These are phyloP conservation scores for Metarhizium sp. DNA, from an alignment of 2,329 filamentous ascomycete genomes.

Conservation along the genomic window DNA sequence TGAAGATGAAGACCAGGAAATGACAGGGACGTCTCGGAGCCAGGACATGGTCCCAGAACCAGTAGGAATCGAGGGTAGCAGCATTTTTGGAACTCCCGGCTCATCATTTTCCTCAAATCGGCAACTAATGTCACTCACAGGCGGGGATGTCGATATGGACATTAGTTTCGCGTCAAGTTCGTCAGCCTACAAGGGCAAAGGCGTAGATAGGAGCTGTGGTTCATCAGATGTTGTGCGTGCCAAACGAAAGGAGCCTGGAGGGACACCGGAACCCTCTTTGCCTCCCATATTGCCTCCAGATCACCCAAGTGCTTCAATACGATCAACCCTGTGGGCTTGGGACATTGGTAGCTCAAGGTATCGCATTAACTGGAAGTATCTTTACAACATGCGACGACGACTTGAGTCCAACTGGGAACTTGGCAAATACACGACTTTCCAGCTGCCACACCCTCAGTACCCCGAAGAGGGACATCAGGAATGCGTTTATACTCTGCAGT, in stretches of 20 bases:
- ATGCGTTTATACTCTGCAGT: conserved; percentile 93
- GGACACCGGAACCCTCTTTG: conserved; percentile 20
- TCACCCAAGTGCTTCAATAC: conserved; percentile 23
- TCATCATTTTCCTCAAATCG: conserved; percentile 22
- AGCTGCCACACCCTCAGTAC: conserved; percentile 75
- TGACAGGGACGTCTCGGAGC: conserved; percentile 29
- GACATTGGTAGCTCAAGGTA: conserved; percentile 38
- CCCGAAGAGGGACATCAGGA: conserved; percentile 78
- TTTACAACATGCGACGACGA: conserved; percentile 78
- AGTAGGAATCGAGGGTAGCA: conserved; percentile 10
- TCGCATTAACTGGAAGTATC: conserved; percentile 82
- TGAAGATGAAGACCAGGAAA: conserved; percentile 39
- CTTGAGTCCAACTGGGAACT: conserved; percentile 89
- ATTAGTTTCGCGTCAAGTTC: conserved; percentile 8
- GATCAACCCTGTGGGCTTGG: conserved; percentile 42
- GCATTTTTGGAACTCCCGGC: conserved; percentile 25
- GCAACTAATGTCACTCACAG: conserved; percentile 11
- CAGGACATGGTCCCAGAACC: conserved; percentile 14
- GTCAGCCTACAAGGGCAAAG: conserved; percentile 15
- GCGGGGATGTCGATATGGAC: conserved; percentile 22
- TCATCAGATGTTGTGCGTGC: conserved; percentile 19
- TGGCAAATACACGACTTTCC: conserved; percentile 76
- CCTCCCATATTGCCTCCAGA: conserved; percentile 20
- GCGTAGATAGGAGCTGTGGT: conserved; percentile 18
- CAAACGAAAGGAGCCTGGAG: conserved; percentile 27